Evolutionary conservation across 1,284 basidiomycete species (phyloP), one percentile per base, ranked within the genome.

Genomic region (Apiotrichum akiyoshidainum): DNA sequence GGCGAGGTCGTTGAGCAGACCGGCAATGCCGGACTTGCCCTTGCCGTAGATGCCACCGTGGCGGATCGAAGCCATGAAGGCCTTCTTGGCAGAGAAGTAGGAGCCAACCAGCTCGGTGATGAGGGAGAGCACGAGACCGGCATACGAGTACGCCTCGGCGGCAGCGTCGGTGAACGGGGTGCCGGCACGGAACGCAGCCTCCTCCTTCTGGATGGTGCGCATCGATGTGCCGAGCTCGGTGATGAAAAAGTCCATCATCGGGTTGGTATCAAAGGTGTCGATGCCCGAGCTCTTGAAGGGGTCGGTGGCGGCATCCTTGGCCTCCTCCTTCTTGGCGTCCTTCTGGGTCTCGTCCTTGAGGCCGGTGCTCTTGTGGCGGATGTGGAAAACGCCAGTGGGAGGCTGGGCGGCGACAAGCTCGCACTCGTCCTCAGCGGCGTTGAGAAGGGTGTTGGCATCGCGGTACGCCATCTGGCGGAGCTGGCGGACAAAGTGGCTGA

Each of bases 31-130:
- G 2, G 57, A 44, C 52, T 55, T 64, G 44, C 55, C 46, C 53
- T 60, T 67, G 44, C 52, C 65, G 78, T 78, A 50, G 70, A 71
- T 33, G 74, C 71, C 55, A 87, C 87, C 76, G 87, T 90, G 21
- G 40, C 67, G 63, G 1, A 71, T n/a, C 70, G 86, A 91, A 0
- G 89, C 87, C 60, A 95, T 77, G 78, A 98, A 93, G 5, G 88
- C 86, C 26, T 86, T 76, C 78, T 98, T 99, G 84, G 92, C 95
- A 1, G 86, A 78, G 65, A 91, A 87, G 74, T 99, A 99, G 17
- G 93, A 97, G 59, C 95, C 93, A 1, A 96, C 79, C 2, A 98
- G 81, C 79, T 99, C 95, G 1, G 92, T 91, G 50, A 98, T 81
- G 64, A 87, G 87, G 70, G 95, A 90, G 86, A 98, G 89, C 60